Conservation (phyloP, 106 monocot species). For the Phalaenopsis equestris region DNA sequence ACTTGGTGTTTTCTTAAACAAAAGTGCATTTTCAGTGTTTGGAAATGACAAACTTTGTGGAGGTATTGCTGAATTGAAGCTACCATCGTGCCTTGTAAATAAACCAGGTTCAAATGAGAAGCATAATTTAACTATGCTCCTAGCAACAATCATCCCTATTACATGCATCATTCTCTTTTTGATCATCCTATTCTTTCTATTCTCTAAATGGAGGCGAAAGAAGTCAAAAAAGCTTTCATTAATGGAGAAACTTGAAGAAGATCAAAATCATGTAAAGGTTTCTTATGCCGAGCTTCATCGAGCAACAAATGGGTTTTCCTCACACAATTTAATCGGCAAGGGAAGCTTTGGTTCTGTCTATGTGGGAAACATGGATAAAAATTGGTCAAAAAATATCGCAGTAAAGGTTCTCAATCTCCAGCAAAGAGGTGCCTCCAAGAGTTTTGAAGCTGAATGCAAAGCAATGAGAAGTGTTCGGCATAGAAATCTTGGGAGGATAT, state of each 20-base stretch:
- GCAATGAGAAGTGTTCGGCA: slow-evolving; percentile 22
- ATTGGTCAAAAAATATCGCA: slow-evolving; percentile 4
- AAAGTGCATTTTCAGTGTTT: slow-evolving; percentile 1
- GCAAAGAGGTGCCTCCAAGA: slow-evolving; percentile 25
- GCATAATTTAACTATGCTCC: neutral
- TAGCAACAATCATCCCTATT: neutral
- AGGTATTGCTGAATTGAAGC: slow-evolving; percentile 6
- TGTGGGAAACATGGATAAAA: slow-evolving; percentile 6
- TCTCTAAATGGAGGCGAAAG: no score
- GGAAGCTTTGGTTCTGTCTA: slow-evolving; percentile 28
- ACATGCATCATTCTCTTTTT: neutral
- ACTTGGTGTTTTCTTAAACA: neutral
- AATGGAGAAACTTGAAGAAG: neutral
- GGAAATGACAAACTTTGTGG: slow-evolving; percentile 21
- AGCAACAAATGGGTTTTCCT: slow-evolving; percentile 29
- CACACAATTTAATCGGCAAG: slow-evolving; percentile 20
- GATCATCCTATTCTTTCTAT: neutral
- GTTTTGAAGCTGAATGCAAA: slow-evolving; percentile 40
- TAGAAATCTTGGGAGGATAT: slow-evolving; percentile 34
- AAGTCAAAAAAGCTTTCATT: neutral
- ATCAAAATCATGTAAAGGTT: neutral
- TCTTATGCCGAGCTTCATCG: slow-evolving; percentile 21
- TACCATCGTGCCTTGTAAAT: slow-evolving; percentile 11
- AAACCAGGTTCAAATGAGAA: neutral
- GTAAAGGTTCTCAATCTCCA: slow-evolving; percentile 39